Conservation (phyloP, 2,329 filamentous ascomycete species). For the Lasiodiplodia sp. region DNA sequence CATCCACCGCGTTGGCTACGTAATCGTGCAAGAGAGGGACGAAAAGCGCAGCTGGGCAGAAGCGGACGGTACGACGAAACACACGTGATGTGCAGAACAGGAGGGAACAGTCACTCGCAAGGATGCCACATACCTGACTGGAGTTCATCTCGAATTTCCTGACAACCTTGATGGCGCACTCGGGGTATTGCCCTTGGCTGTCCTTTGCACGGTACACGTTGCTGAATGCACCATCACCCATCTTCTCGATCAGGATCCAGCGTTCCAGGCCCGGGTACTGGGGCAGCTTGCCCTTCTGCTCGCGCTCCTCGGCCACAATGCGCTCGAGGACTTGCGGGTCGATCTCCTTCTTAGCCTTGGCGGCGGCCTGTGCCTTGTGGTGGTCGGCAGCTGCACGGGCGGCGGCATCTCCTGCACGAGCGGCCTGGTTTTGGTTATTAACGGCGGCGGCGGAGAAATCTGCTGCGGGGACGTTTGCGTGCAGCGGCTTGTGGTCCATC, state of each 20-base stretch:
- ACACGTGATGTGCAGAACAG: conserved; percentile 31
- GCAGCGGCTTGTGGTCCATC: conserved; percentile 63
- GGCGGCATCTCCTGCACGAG: conserved; percentile 71
- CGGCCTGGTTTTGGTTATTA: conserved; percentile 69
- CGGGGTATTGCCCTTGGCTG: conserved; percentile 70
- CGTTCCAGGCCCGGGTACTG: conserved; percentile 83
- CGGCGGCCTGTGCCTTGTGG: conserved; percentile 60
- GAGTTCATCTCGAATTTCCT: conserved; percentile 99
- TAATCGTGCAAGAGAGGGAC: conserved; percentile 41
- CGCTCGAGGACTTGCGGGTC: conserved; percentile 77
- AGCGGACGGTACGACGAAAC: conserved; percentile 28
- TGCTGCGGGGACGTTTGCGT: conserved; percentile 56
- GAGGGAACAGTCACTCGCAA: conserved; percentile 31
- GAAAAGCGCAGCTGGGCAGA: conserved; percentile 36
- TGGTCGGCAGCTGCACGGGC: conserved; percentile 69
- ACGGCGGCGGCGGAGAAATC: conserved; percentile 71
- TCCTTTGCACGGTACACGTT: conserved; percentile 95
- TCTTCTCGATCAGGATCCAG: conserved; percentile 91
- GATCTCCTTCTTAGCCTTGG: conserved; percentile 56
- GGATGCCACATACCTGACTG: conserved; percentile 81
- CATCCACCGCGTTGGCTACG: conserved; percentile 59
- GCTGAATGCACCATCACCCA: conserved; percentile 98
- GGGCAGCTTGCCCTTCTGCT: conserved; percentile 84
- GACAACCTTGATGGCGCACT: conserved; percentile 98
- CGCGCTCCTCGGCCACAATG: conserved; percentile 90